Evolutionary conservation across 306 rosid species (phyloP), one percentile per base, ranked within the genome.

Genomic region (Leucaena leucocephala): DNA sequence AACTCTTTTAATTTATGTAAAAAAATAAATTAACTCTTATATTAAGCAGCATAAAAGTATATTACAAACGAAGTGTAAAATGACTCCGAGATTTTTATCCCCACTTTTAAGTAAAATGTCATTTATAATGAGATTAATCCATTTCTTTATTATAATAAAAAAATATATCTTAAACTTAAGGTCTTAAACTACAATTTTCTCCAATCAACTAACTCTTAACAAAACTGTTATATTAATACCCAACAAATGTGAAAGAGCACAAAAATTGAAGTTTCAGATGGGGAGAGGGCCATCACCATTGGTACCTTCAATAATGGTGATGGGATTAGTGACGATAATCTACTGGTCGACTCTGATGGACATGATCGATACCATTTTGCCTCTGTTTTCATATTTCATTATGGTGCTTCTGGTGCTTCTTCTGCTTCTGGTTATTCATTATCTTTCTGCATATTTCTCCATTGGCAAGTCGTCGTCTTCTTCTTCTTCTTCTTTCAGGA

Each of bases 271-370:
- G 62, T n/a, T n/a, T n/a, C n/a, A 79, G 71, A 91, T 89, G 97
- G 84, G 80, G 33, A 83, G 68, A 44, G 97, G 92, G 14, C 97
- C 97, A 72, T 94, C 97, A 55, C 97, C 97, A 42, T 7, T 92
- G 33, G n/a, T 90, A 3, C 97, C 97, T 33, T 82, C 76, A 63
- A 43, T 94, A 63, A 14, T 88, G 70, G 92, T 92, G 34, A 70
- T 87, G 36, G 82, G 79, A 9, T 79, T 92, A 50, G 94, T 88
- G 50, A 27, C 88, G 76, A 14, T 91, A 65, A 38, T 94, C 39
- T 84, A 65, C 59, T 80, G 93, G 72, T 83, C 97, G 10, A 79
- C 71, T 65, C 9, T 88, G 2, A 13, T 71, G 22, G 81, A 84
- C 44, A 38, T 89, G 8, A 54, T 75, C 71, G 97, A 88, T 40